A percentile compares a stretch with the other conserved stretches of the same genome.
Conservation (phyloP, 305 asterid species). For the Solanum aculeatissimum region DNA sequence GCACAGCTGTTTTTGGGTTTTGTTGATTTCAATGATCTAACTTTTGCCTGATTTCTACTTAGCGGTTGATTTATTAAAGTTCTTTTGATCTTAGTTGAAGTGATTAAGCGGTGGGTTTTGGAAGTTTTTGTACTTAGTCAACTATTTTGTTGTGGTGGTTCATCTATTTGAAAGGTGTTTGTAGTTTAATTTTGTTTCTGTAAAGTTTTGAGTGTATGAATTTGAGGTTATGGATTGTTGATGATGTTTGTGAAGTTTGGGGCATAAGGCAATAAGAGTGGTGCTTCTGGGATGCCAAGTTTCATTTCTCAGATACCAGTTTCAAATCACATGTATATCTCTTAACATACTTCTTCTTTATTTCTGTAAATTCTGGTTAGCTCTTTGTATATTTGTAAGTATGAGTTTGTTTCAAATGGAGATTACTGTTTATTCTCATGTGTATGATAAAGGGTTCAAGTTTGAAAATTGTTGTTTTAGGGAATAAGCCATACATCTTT, state of each 20-base stretch:
- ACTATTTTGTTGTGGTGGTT: neutral
- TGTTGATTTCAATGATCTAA: neutral
- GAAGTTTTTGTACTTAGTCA: neutral
- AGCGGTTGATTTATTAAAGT: neutral
- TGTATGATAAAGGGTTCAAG: neutral
- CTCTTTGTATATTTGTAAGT: neutral
- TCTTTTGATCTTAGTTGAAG: neutral
- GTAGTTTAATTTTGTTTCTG: neutral
- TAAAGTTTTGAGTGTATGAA: neutral
- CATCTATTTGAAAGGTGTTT: neutral
- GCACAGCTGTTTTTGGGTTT: neutral
- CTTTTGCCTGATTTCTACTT: neutral
- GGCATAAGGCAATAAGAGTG: conserved; percentile 31
- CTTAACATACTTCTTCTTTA: neutral
- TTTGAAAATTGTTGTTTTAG: neutral
- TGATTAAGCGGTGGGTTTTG: neutral
- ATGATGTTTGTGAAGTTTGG: conserved; percentile 33
- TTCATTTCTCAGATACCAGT: conserved; percentile 48
- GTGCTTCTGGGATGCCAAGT: conserved; percentile 66
- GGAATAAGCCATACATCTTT: neutral
- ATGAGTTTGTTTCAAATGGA: neutral
- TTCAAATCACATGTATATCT: conserved; percentile 48
- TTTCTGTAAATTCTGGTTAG: neutral
- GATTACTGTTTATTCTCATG: neutral
- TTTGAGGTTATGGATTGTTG: neutral